These are phyloP conservation scores for Incumbomyces lentus DNA, from an alignment of 2,329 filamentous ascomycete genomes.

Conservation along the genomic window DNA sequence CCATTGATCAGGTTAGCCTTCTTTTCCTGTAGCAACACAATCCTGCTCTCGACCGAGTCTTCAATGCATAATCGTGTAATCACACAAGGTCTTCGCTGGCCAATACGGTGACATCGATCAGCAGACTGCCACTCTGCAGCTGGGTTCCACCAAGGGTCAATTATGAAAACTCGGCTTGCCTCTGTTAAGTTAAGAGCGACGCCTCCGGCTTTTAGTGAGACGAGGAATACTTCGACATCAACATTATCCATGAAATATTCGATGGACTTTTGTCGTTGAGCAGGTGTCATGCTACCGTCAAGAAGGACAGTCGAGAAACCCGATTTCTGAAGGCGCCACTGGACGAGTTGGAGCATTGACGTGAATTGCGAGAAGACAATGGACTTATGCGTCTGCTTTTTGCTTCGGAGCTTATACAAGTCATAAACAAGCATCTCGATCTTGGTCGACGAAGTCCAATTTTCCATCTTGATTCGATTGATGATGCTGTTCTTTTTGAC, in stretches of 20 bases:
- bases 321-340: slow-evolving; percentile 92
- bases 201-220: slow-evolving; percentile 90
- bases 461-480: slow-evolving; percentile 96
- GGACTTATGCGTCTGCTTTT: slow-evolving; percentile 88
- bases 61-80: slow-evolving; percentile 94
- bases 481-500: slow-evolving; percentile 96
- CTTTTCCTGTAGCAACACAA: slow-evolving; percentile 94
- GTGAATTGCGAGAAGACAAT: slow-evolving; percentile 98
- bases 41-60: slow-evolving; percentile 90
- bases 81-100: slow-evolving; percentile 83
- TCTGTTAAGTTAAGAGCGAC: slow-evolving; percentile 93
- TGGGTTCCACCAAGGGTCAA: slow-evolving; percentile 99
- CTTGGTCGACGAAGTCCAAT: slow-evolving; percentile 97
- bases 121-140: slow-evolving; percentile 99
- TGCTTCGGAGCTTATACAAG: slow-evolving; percentile 78
- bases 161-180: slow-evolving; percentile 87
- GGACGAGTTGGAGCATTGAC: slow-evolving; percentile 90
- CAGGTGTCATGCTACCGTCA: slow-evolving; percentile 92
- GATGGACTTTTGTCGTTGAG: slow-evolving; percentile 85
- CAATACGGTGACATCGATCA: slow-evolving; percentile 87
- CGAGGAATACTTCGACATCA: slow-evolving; percentile 89
- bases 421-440: slow-evolving; percentile 95
- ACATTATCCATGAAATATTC: slow-evolving; percentile 94
- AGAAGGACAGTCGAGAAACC: slow-evolving; percentile 98
- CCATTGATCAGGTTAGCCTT: slow-evolving; percentile 97